Evolutionary conservation across 176 grass and related monocot genomes (phyloP).

Genomic region (Oryza coarctata): DNA sequence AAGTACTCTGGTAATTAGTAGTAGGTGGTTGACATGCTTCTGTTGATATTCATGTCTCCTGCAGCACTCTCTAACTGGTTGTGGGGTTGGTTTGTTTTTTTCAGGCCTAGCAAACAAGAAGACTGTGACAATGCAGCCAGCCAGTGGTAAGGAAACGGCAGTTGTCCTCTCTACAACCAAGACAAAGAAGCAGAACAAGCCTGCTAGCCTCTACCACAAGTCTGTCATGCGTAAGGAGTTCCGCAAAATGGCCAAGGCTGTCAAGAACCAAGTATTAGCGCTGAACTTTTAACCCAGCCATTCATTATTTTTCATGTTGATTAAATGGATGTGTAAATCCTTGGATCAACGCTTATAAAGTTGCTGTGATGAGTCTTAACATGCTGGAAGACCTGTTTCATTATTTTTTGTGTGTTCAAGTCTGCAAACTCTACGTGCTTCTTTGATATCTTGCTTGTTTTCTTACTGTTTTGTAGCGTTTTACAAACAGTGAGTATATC

Average conservation of each 20-base stretch:
- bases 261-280: slow-evolving; percentile 77
- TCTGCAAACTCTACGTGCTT: neutral
- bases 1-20: slow-evolving; percentile 67
- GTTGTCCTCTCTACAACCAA: slow-evolving; percentile 63
- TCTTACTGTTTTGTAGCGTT: too few relatives aligned
- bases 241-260: slow-evolving; percentile 76
- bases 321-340: neutral
- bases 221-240: slow-evolving; percentile 88
- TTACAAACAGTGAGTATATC: neutral
- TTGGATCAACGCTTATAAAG: neutral
- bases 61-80: neutral
- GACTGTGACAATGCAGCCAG: slow-evolving; percentile 47
- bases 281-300: too few relatives aligned
- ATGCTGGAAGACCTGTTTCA: slow-evolving; percentile 15
- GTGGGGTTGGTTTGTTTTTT: neutral
- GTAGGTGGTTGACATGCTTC: too few relatives aligned
- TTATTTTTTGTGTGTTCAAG: neutral
- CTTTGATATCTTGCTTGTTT: too few relatives aligned
- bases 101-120: slow-evolving; percentile 87
- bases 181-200: slow-evolving; percentile 75
- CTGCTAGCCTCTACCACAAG: slow-evolving; percentile 47
- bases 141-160: slow-evolving; percentile 43
- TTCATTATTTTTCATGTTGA: neutral
- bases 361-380: slow-evolving; percentile 50
- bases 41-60: neutral